These are phyloP conservation scores for Leptographium procerum DNA, from an alignment of 2,329 filamentous ascomycete species.

Conservation along the genomic window DNA sequence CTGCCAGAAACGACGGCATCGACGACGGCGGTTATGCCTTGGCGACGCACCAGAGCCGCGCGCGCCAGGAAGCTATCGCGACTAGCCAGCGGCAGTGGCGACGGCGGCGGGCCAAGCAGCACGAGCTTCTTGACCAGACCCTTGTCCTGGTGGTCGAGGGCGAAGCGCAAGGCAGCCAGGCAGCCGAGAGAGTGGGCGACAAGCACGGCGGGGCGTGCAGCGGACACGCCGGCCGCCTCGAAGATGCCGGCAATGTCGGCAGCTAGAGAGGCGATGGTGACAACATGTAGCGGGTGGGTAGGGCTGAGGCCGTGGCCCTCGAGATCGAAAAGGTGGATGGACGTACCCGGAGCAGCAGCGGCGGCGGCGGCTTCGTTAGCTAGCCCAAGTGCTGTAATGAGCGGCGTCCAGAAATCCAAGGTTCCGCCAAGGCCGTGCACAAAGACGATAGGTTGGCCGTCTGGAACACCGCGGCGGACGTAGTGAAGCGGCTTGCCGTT, in stretches of 20 bases:
- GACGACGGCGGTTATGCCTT: neutral
- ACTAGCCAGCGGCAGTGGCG: neutral
- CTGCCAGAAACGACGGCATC: neutral
- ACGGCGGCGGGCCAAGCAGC: neutral
- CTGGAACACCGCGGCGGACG: neutral
- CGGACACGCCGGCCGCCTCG: neutral
- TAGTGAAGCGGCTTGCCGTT: neutral
- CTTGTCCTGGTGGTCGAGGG: neutral
- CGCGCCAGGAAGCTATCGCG: neutral
- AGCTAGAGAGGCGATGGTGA: neutral
- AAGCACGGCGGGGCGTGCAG: neutral
- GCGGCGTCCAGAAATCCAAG: neutral
- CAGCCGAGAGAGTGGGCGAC: neutral
- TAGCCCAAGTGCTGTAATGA: neutral
- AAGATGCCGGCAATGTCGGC: neutral
- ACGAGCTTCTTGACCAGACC: neutral
- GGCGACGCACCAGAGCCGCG: neutral
- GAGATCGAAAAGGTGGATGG: neutral
- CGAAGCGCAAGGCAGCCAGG: neutral
- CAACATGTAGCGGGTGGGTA: neutral
- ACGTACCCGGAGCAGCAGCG: no score
- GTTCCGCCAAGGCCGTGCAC: slow-evolving; percentile 1
- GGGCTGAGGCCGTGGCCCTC: slow-evolving; percentile 3
- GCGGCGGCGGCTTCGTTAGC: no score
- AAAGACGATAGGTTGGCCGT: neutral